Conservation (phyloP, 495 filamentous ascomycete species). For the Penicillium subrubescens region DNA sequence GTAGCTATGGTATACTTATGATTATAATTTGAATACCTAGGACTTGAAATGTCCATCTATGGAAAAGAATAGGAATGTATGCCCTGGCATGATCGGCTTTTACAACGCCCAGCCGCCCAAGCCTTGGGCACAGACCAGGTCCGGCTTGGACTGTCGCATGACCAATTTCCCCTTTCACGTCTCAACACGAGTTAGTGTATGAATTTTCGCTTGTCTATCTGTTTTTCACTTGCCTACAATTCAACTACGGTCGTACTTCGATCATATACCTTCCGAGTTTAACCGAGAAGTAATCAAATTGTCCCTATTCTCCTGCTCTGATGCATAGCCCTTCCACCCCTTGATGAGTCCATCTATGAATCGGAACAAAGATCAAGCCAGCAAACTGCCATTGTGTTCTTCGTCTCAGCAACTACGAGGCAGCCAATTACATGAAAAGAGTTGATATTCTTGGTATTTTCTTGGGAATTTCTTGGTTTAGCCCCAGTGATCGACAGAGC, state of each 20-base stretch:
- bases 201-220: too few species aligned
- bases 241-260: background rate
- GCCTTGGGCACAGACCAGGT: background rate
- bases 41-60: too few species aligned
- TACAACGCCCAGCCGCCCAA: background rate
- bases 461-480: background rate
- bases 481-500: constrained; percentile 12
- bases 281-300: background rate
- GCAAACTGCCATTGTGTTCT: background rate
- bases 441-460: background rate
- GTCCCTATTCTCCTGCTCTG: background rate
- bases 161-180: background rate
- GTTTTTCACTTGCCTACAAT: background rate
- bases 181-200: too few species aligned
- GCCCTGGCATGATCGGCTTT: background rate
- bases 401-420: background rate
- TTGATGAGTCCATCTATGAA: background rate
- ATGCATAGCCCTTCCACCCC: background rate
- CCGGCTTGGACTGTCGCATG: background rate
- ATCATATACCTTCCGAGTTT: background rate
- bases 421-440: background rate
- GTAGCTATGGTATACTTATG: too few species aligned
- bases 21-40: too few species aligned
- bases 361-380: background rate
- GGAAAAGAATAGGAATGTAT: too few species aligned